Conservation (phyloP, 768 basidiomycete species). For the Psilocybe subaeruginosa region DNA sequence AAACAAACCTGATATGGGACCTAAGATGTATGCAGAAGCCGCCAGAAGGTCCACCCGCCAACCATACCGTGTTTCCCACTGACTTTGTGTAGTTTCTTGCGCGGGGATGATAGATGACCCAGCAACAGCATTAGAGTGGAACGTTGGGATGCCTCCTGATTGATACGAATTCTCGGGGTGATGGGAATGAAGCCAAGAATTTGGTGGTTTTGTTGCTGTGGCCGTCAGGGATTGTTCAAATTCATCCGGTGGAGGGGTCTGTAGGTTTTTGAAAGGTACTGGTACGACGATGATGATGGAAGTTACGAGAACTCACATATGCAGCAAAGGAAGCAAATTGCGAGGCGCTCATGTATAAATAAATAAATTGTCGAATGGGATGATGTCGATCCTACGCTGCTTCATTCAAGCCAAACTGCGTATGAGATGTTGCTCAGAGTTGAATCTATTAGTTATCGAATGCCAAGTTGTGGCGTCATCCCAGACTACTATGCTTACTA, state of each 20-base stretch:
- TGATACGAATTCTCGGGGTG: conserved; percentile 59
- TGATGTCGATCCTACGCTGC: background rate
- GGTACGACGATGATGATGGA: background rate
- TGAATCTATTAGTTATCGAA: background rate
- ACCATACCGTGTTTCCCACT: conserved; percentile 73
- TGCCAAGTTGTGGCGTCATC: background rate
- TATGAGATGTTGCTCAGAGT: too few relatives aligned
- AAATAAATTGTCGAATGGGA: background rate
- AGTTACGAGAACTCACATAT: conserved; percentile 44
- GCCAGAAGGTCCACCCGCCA: conserved; percentile 70
- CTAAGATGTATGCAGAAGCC: conserved; percentile 65
- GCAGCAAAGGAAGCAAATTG: conserved; percentile 62
- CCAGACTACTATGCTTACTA: background rate
- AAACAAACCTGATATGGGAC: conserved; percentile 72
- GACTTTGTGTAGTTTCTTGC: conserved; percentile 44
- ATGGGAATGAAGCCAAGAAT: conserved; percentile 57
- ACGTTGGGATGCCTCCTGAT: conserved; percentile 66
- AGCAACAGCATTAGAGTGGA: conserved; percentile 42
- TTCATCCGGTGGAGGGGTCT: conserved; percentile 67
- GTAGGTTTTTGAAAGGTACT: background rate
- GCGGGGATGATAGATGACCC: conserved; percentile 37
- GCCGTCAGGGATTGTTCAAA: background rate
- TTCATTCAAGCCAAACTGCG: too few relatives aligned
- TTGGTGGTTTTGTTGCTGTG: conserved; percentile 14
- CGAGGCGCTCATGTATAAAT: conserved; percentile 27